Base-by-base conservation (phyloP, 257 asterid genomes). In the Oldenlandia corymbosa region DNA sequence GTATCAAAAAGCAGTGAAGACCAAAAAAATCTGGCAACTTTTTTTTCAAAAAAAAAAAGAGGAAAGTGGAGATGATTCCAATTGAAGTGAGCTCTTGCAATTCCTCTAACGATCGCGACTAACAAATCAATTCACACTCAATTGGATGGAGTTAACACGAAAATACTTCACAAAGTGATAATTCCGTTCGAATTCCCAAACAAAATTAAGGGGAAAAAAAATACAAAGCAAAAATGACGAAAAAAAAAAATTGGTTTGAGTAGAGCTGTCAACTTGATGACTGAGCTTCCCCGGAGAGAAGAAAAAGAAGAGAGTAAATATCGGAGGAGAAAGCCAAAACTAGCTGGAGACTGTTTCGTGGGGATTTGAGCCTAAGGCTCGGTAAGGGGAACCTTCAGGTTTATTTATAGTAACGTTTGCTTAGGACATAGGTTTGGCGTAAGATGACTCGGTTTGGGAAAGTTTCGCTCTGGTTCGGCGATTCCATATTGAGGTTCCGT, bases 321-420 rank as follows among this genome's bases (percentile, higher is more conserved):
- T 71, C 72, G 71, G 72, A 39, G 62, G 68, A 71, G 72, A 72
- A 72, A 63, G 60, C 73, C 75, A 65, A 68, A 67, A 71, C 65
- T 81, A 80, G 87, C 79, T 83, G 81, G 84, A 78, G 70, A 62
- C 53, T 69, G 81, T 77, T 68, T 64, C 70, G 68, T 75, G 49
- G 81, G 84, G 84, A 73, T 67, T 72, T 54, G 81, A 81, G 81
- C 83, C 83, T 74, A 7, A 68, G 82, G 76, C 59, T 50, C 42
- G 75, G 80, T 10, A 3, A 7, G 2, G 59, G 2, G 51, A 18
- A 2, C 10, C 30, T 14, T 4, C 0, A 12, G 2, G 7, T 1
- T 0, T 3, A 4, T 0, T 11, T 2, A 21, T 65, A 72, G 68
- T 69, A 21, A 12, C 0, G 0, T 4, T n/a, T 46, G 91, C 81